These are phyloP conservation scores for Lipomyces spencermartinsiae DNA, from an alignment of 805 yeast genomes.

Conservation along the genomic window DNA sequence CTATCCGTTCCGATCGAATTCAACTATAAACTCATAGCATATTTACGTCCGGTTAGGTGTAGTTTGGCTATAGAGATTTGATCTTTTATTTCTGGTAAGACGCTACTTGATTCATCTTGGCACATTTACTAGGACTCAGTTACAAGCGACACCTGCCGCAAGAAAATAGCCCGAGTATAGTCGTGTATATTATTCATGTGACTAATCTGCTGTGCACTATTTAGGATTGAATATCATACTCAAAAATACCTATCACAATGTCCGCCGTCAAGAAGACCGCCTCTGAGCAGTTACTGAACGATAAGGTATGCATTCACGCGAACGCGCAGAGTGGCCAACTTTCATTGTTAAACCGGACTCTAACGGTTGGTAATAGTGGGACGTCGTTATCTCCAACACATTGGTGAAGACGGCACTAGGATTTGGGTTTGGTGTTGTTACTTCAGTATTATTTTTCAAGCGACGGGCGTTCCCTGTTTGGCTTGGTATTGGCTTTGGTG, in stretches of 20 bases:
- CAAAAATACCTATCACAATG: conserved; percentile 12
- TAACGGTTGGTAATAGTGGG: conserved; percentile 63
- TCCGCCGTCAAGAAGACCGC: conserved; percentile 38
- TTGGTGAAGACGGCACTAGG: conserved; percentile 96
- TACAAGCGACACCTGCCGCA: background rate
- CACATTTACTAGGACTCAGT: background rate
- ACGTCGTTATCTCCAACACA: conserved; percentile 91
- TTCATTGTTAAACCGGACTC: background rate
- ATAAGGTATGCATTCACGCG: conserved; percentile 44
- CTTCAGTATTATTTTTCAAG: conserved; percentile 86
- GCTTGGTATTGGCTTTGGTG: conserved; percentile 96
- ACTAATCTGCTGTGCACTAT: background rate
- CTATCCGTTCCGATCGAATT: background rate
- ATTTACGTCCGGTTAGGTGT: background rate
- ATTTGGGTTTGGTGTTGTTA: conserved; percentile 93
- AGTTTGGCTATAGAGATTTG: background rate
- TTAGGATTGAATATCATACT: background rate
- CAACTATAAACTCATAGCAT: background rate
- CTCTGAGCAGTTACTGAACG: conserved; percentile 48
- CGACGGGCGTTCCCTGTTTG: conserved; percentile 98
- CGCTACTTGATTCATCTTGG: background rate
- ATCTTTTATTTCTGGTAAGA: background rate
- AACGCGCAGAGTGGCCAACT: background rate
- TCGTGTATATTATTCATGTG: background rate
- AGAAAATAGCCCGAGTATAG: background rate